Conservation (phyloP, 768 basidiomycete species). For the Rhizopogon sp. region DNA sequence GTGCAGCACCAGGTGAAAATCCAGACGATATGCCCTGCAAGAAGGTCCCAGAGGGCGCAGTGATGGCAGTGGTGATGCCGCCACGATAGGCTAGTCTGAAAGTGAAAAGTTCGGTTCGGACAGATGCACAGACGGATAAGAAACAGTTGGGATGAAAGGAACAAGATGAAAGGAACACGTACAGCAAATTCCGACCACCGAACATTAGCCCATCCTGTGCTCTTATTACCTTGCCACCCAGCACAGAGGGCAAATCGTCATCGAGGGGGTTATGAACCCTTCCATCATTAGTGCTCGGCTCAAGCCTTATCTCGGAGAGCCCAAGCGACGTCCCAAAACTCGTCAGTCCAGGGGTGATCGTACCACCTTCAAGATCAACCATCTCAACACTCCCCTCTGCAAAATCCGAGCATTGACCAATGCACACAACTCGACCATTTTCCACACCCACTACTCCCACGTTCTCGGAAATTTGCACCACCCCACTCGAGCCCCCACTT, state of each 20-base stretch:
- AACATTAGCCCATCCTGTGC: conserved; percentile 76
- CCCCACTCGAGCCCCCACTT: conserved; percentile 20
- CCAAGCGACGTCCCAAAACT: conserved; percentile 73
- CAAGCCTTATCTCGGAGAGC: conserved; percentile 60
- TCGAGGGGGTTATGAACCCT: conserved; percentile 49
- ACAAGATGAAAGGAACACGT: conserved; percentile 28
- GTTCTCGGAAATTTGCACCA: conserved; percentile 19
- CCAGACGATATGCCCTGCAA: conserved; percentile 59
- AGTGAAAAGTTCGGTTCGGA: background rate
- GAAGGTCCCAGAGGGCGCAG: conserved; percentile 39
- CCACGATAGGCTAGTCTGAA: conserved; percentile 57
- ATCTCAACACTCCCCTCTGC: conserved; percentile 11
- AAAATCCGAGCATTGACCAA: conserved; percentile 29
- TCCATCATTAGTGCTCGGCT: conserved; percentile 71
- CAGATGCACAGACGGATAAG: background rate
- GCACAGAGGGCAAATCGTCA: conserved; percentile 36
- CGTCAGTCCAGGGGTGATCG: conserved; percentile 62
- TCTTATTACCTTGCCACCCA: conserved; percentile 51
- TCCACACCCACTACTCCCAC: conserved; percentile 33
- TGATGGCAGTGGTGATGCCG: conserved; percentile 62
- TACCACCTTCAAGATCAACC: conserved; percentile 70
- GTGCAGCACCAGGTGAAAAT: conserved; percentile 52
- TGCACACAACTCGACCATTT: conserved; percentile 50
- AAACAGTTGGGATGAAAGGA: background rate
- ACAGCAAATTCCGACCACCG: conserved; percentile 67